Evolutionary conservation across 495 filamentous ascomycete species (phyloP).

Genomic region (Penicillium ochrochloron): DNA sequence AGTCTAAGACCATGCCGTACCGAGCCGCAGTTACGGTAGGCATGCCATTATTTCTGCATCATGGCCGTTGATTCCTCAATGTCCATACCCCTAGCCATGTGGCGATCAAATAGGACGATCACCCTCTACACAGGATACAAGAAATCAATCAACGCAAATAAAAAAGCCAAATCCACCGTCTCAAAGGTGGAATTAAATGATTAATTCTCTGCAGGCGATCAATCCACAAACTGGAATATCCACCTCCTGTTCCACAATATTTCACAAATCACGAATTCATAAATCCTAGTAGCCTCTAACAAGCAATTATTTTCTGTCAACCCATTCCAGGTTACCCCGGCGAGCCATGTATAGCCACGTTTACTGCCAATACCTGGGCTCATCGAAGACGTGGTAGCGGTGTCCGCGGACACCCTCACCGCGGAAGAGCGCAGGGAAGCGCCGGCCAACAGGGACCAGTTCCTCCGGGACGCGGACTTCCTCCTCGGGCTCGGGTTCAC

Average conservation of each 20-base stretch:
- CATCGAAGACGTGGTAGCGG: constrained; percentile 93
- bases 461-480: constrained; percentile 65
- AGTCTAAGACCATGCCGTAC: no score
- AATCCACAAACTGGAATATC: constrained; percentile 14
- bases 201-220: constrained; percentile 14
- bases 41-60: not conserved
- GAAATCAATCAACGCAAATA: not conserved
- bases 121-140: not conserved
- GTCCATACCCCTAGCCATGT: not conserved
- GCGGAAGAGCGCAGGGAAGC: constrained; percentile 87
- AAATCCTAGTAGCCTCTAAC: not conserved
- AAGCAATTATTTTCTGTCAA: constrained; percentile 12
- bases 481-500: constrained; percentile 64
- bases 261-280: constrained; percentile 16
- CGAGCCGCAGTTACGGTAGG: not conserved
- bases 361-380: constrained; percentile 75
- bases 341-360: not conserved
- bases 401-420: constrained; percentile 89
- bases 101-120: not conserved
- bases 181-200: not conserved
- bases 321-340: not conserved
- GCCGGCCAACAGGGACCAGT: constrained; percentile 70
- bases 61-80: not conserved
- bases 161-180: not conserved
- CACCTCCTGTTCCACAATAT: constrained; percentile 14